Percentiles rank a stretch among this genome's conserved stretches.
These are phyloP conservation scores for Fraxinus excelsior DNA, from an alignment of 257 asterid genomes.

Conservation along the genomic window DNA sequence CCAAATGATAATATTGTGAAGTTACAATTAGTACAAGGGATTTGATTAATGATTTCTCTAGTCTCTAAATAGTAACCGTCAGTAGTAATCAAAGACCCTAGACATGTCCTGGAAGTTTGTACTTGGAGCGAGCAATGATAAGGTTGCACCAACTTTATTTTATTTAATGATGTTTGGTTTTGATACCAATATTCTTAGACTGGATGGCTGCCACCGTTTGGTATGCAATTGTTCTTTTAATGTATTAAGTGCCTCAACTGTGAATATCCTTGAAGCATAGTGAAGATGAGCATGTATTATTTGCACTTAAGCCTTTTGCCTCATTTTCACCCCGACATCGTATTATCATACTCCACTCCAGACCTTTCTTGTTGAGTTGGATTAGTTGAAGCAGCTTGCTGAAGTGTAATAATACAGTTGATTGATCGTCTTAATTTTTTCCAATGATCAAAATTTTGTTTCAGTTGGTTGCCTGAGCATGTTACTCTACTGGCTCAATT, in stretches of 20 bases:
- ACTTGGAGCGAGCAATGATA: not conserved
- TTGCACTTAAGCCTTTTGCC: not conserved
- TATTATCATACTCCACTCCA: not conserved
- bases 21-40: not conserved
- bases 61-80: no score
- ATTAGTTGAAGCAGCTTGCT: not conserved
- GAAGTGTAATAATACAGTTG: constrained; percentile 3
- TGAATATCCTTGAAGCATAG: not conserved
- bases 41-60: constrained; percentile 8
- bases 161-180: not conserved
- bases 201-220: not conserved
- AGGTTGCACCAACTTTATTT: not conserved
- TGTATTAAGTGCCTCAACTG: not conserved
- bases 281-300: not conserved
- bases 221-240: not conserved
- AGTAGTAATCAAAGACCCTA: not conserved
- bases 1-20: not conserved
- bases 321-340: not conserved
- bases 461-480: constrained; percentile 97
- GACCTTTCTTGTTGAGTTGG: not conserved
- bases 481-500: constrained; percentile 87
- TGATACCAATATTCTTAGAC: not conserved
- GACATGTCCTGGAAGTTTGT: constrained; percentile 12
- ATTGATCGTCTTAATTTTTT: not conserved
- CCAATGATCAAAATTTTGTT: constrained; percentile 20